Evolutionary conservation across 345 rosid species (phyloP), one percentile per base, ranked within the genome.

Genomic region (Ricinus communis): DNA sequence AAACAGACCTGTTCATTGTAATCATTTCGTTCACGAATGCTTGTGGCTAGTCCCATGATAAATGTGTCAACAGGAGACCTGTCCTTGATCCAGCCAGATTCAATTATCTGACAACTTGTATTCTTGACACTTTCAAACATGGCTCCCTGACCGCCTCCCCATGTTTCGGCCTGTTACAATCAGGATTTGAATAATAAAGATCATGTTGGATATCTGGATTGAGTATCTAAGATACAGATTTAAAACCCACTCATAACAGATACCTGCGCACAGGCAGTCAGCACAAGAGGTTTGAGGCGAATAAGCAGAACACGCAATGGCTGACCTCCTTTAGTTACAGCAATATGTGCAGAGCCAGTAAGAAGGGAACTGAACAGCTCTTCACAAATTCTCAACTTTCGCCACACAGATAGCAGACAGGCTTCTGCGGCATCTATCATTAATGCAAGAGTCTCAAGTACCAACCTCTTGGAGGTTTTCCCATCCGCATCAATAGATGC

Each of bases 11-110:
- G 96, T 67, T 93, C 97, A 70, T 87, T 93, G 52, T 82, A 88
- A 80, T 94, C 98, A 72, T 87, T 90, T 81, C 94, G 85, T 79
- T 95, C 99, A 45, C 98, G 96, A 46, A 95, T 84, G 64, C 91
- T 89, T 78, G 93, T 78, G 41, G 94, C 96, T 81, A 95, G 79
- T 54, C 97, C 98, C 87, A 83, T 84, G 75, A 96, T 87, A 84
- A 91, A 96, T 69, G 96, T 93, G 82, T 96, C 98, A 72, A 96
- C 89, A 58, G 99, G 97, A 71, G 96, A 89, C 25, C 98, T 93
- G 80, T 96, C 98, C 80, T 85, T 96, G 81, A 80, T 66, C 99
- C 98, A 96, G 55, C 93, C 91, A 87, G 90, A 87, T 82, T 93
- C 94, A 77, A 93, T 93, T 76, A 93, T 88, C 82, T 89, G 90